Conservation (phyloP, 192 early-diverging fungal species). For the Diversispora epigaea region DNA sequence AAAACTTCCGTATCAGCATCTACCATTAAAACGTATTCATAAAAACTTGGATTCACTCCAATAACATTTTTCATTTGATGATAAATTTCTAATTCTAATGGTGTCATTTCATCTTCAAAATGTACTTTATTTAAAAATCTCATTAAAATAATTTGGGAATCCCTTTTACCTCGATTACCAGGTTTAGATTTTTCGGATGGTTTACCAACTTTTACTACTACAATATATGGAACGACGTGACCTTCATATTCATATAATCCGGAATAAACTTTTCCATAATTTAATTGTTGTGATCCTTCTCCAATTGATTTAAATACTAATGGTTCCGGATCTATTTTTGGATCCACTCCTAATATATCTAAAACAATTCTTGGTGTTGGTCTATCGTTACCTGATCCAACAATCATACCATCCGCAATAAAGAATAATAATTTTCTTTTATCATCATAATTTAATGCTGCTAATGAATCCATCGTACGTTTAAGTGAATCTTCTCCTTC, state of each 20-base stretch:
- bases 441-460: slow-evolving; percentile 77
- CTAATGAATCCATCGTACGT: slow-evolving; percentile 82
- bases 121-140: slow-evolving; percentile 90
- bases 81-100: slow-evolving; percentile 94
- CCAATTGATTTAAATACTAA: slow-evolving; percentile 83
- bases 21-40: slow-evolving; percentile 78
- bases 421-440: slow-evolving; percentile 87
- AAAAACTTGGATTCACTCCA: slow-evolving; percentile 79
- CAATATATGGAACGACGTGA: slow-evolving; percentile 88
- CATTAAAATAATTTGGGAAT: slow-evolving; percentile 96
- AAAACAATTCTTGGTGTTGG: slow-evolving; percentile 95
- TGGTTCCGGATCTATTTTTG: slow-evolving; percentile 70
- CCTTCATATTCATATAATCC: slow-evolving; percentile 89
- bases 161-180: slow-evolving; percentile 96
- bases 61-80: slow-evolving; percentile 97
- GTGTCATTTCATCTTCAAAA: slow-evolving; percentile 86
- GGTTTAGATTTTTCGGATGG: slow-evolving; percentile 81
- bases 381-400: slow-evolving; percentile 94
- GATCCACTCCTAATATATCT: slow-evolving; percentile 87
- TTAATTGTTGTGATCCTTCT: slow-evolving; percentile 87
- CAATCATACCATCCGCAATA: slow-evolving; percentile 89
- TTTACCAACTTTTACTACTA: slow-evolving; percentile 92
- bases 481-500: slow-evolving; percentile 84
- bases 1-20: slow-evolving; percentile 83
- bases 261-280: slow-evolving; percentile 95